Evolutionary conservation across 345 rosid genomes (phyloP).

Genomic region (Aquilaria yunnanensis): DNA sequence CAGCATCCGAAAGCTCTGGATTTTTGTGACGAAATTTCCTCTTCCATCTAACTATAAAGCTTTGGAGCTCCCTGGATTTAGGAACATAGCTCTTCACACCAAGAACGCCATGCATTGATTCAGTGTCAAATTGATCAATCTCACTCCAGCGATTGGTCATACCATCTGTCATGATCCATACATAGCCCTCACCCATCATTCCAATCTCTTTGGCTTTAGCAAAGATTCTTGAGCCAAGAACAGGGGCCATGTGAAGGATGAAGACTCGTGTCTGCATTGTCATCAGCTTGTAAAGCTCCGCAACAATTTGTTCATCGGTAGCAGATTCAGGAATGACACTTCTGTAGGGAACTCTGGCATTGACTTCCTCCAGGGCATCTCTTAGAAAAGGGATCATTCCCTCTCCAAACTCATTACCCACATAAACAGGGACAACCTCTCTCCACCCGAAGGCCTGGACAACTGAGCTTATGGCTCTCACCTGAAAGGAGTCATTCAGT

Average conservation of each 20-base stretch:
- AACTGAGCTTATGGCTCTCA: slow-evolving; percentile 24
- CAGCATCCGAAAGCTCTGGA: slow-evolving; percentile 3
- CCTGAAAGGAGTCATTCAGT: slow-evolving; percentile 31
- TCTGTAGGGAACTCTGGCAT: slow-evolving; percentile 32
- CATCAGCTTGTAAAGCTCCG: slow-evolving; percentile 43
- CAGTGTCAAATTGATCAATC: slow-evolving; percentile 5
- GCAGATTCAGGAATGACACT: slow-evolving; percentile 33
- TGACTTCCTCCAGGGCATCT: slow-evolving; percentile 31
- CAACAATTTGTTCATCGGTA: slow-evolving; percentile 27
- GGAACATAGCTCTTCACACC: slow-evolving; percentile 29
- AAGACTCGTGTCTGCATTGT: slow-evolving; percentile 43
- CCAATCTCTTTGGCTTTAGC: slow-evolving; percentile 35
- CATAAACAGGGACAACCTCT: slow-evolving; percentile 39
- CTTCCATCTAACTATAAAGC: slow-evolving; percentile 28
- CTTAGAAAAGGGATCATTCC: slow-evolving; percentile 36
- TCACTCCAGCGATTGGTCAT: slow-evolving; percentile 13
- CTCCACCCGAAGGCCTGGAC: slow-evolving; percentile 38
- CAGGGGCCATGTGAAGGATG: slow-evolving; percentile 27
- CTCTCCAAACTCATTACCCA: slow-evolving; percentile 33
- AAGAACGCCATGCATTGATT: slow-evolving; percentile 34
- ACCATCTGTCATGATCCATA: slow-evolving; percentile 37
- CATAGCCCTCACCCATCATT: slow-evolving; percentile 42
- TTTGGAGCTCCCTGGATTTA: slow-evolving; percentile 7
- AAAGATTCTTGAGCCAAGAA: slow-evolving; percentile 32
- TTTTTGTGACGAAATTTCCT: slow-evolving; percentile 11